A percentile compares a stretch with the other conserved stretches of the same genome.
phyloP scores from a whole-genome alignment of 768 basidiomycete genomes.

The Solioccasus polychromus region DNA sequence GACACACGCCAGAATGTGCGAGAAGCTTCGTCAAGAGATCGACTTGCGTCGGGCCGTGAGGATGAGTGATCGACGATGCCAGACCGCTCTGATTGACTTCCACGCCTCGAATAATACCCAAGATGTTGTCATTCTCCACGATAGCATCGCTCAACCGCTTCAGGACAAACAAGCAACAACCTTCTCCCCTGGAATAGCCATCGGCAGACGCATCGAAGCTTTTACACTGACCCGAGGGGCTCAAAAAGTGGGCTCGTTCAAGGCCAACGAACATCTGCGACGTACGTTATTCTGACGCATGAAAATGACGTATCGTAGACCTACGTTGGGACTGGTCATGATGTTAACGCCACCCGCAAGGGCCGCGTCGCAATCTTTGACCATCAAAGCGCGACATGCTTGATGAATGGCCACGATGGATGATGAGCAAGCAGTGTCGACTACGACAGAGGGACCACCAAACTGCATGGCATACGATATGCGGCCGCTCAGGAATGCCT shows the following conservation, averaged over 20 bases:
- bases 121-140: constrained; percentile 62
- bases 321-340: constrained; percentile 67
- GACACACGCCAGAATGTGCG: constrained; percentile 40
- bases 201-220: constrained; percentile 70
- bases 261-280: constrained; percentile 66
- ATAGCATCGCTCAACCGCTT: constrained; percentile 68
- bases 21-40: constrained; percentile 52
- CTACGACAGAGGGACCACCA: constrained; percentile 66
- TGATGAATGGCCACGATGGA: constrained; percentile 67
- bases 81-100: constrained; percentile 73
- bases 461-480: constrained; percentile 68
- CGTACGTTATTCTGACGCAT: constrained; percentile 7
- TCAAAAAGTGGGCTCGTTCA: constrained; percentile 67
- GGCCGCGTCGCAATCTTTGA: constrained; percentile 63
- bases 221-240: constrained; percentile 64
- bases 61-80: constrained; percentile 69
- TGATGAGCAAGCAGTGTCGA: constrained; percentile 77
- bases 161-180: constrained; percentile 67
- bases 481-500: constrained; percentile 67
- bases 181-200: constrained; percentile 71
- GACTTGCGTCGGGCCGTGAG: constrained; percentile 61
- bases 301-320: constrained; percentile 16
- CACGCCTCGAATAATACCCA: constrained; percentile 64
- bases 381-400: constrained; percentile 61
- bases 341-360: constrained; percentile 75